Evolutionary conservation across 768 basidiomycete species (phyloP).

Genomic region (Tricholoma hemisulphureum): DNA sequence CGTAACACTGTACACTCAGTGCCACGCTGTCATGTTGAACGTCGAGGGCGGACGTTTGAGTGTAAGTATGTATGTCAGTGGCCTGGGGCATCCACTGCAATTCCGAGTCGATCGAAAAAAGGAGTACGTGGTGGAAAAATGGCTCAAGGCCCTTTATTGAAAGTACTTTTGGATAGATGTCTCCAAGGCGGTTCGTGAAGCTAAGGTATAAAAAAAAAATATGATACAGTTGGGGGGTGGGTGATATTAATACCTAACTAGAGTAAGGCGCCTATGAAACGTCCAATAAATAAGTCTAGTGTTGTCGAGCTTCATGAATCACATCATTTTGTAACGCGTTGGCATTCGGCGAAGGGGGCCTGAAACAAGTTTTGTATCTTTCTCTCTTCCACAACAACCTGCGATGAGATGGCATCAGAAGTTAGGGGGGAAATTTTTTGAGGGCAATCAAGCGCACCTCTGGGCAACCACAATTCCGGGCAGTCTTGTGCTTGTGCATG

Average conservation of each 20-base stretch:
- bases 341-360: conserved; percentile 40
- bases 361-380: conserved; percentile 50
- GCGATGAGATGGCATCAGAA: conserved; percentile 1
- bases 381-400: conserved; percentile 43
- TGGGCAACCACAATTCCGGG: conserved; percentile 40
- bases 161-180: background rate
- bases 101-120: too few relatives aligned
- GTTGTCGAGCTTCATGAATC: background rate
- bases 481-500: conserved; percentile 44
- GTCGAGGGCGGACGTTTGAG: too few relatives aligned
- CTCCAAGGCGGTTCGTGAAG: too few relatives aligned
- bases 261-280: conserved; percentile 5
- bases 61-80: too few relatives aligned
- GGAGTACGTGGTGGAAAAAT: too few relatives aligned
- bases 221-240: conserved; percentile 2
- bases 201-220: background rate
- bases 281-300: background rate
- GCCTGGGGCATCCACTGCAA: too few relatives aligned
- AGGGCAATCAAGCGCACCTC: conserved; percentile 30
- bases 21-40: too few relatives aligned
- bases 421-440: background rate
- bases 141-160: too few relatives aligned
- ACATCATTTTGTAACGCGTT: conserved; percentile 34
- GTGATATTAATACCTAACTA: conserved; percentile 14
- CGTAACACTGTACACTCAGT: too few relatives aligned